phyloP scores from a whole-genome alignment of 2,329 filamentous ascomycete genomes.

The Fusarium redolens region DNA sequence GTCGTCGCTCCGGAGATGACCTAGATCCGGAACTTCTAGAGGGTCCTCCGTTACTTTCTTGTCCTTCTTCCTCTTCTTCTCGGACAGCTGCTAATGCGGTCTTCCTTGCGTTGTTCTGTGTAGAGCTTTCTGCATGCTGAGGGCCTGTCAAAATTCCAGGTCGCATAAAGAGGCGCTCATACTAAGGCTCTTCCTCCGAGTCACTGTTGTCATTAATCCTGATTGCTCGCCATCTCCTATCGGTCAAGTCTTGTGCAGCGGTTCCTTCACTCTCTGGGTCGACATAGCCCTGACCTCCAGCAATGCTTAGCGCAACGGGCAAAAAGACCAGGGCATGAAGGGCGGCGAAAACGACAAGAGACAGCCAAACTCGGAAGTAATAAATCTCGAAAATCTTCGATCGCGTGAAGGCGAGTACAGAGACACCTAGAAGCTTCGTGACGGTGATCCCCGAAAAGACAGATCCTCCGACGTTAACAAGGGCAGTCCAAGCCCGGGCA shows the following conservation, averaged over 20 bases:
- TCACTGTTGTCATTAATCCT: constrained; percentile 81
- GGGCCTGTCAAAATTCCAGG: neutral
- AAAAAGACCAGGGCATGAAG: constrained; percentile 91
- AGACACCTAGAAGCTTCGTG: constrained; percentile 93
- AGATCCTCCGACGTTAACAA: constrained; percentile 93
- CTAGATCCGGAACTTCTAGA: neutral
- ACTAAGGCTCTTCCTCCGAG: constrained; percentile 73
- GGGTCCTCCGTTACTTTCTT: neutral
- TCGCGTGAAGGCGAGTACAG: constrained; percentile 90
- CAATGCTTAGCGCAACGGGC: constrained; percentile 86
- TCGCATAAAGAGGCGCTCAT: constrained; percentile 5
- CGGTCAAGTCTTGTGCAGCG: constrained; percentile 87
- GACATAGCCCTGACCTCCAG: constrained; percentile 87
- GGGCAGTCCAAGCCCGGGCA: constrained; percentile 88
- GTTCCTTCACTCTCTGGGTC: constrained; percentile 90
- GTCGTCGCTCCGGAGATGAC: neutral
- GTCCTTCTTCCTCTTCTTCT: constrained; percentile 3
- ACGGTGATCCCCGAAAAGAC: constrained; percentile 97
- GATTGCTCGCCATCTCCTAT: constrained; percentile 80
- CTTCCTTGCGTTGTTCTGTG: neutral
- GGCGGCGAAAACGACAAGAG: constrained; percentile 89
- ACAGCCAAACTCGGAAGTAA: constrained; percentile 97
- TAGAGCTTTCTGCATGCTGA: neutral
- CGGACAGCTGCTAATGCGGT: neutral
- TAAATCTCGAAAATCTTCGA: constrained; percentile 99